Evolutionary conservation across 768 basidiomycete species (phyloP).

Genomic region (Mycena galericulata): DNA sequence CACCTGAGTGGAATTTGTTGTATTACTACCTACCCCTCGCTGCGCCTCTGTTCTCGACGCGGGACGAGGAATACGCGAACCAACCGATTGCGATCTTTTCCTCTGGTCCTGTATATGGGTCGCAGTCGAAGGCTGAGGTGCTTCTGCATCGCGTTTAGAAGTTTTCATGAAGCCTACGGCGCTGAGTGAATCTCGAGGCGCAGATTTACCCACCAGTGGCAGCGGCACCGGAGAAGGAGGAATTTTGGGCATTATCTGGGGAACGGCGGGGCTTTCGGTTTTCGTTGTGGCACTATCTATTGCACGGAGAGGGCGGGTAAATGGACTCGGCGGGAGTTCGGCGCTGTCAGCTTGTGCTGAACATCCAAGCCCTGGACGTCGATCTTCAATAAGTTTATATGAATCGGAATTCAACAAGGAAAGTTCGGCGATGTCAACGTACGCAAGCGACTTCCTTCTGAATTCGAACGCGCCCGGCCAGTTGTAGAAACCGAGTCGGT

Average conservation of each 20-base stretch:
- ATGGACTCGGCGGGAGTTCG: conserved; percentile 8
- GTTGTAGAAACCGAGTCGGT: neutral
- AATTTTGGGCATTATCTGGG: neutral
- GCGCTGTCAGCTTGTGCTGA: too few relatives aligned
- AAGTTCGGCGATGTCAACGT: neutral
- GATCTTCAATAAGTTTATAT: neutral
- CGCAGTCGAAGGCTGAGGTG: neutral
- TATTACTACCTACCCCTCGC: too few relatives aligned
- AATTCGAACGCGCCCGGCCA: conserved; percentile 26
- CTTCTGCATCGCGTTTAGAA: neutral
- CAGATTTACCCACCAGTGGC: neutral
- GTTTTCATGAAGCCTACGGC: neutral
- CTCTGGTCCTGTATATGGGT: neutral
- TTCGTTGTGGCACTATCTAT: neutral
- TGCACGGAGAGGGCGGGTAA: conserved; percentile 4
- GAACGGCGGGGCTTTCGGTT: neutral
- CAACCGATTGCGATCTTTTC: conserved; percentile 26
- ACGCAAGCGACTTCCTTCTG: conserved; percentile 26
- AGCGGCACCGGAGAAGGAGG: neutral
- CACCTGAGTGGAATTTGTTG: neutral
- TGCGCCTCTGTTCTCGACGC: neutral
- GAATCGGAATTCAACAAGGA: neutral
- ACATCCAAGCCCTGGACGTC: neutral
- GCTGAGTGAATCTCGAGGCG: neutral
- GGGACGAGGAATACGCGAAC: conserved; percentile 20